Evolutionary conservation across 208 protist genomes (phyloP).

Genomic region (Acanthamoeba divionensis): DNA sequence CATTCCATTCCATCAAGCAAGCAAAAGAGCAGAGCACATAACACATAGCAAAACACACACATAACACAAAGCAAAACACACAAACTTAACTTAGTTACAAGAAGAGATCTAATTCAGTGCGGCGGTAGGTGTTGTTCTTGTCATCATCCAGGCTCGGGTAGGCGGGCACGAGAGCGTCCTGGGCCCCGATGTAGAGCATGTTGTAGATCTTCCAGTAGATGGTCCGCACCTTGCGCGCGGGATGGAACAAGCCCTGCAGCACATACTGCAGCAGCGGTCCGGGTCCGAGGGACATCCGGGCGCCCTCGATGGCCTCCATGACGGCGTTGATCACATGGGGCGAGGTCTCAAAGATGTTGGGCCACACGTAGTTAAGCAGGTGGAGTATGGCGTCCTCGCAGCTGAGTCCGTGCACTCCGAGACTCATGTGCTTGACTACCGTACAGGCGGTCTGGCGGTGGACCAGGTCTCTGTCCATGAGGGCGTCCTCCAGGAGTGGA

Average conservation of each 20-base stretch:
- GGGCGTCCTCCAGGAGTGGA: conserved; percentile 95
- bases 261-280: conserved; percentile 92
- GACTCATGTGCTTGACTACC: conserved; percentile 92
- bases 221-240: conserved; percentile 96
- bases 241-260: conserved; percentile 96
- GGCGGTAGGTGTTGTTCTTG: not conserved
- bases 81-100: no score
- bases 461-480: conserved; percentile 97
- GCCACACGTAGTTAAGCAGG: conserved; percentile 98
- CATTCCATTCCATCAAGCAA: no score
- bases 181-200: conserved; percentile 95
- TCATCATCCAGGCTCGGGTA: conserved; percentile 46
- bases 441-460: conserved; percentile 97
- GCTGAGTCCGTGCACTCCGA: conserved; percentile 79
- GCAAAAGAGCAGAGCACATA: no score
- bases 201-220: conserved; percentile 99
- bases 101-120: conserved; percentile 28
- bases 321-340: conserved; percentile 96
- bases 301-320: conserved; percentile 96
- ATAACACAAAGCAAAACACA: no score
- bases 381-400: conserved; percentile 95
- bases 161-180: conserved; percentile 72
- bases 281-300: conserved; percentile 92
- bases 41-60: no score
- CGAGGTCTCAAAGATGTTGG: conserved; percentile 99